A percentile compares a stretch with the other conserved stretches of the same genome.
These are phyloP conservation scores for Rosa hybrid DNA, from an alignment of 331 rosid genomes.

Conservation along the genomic window DNA sequence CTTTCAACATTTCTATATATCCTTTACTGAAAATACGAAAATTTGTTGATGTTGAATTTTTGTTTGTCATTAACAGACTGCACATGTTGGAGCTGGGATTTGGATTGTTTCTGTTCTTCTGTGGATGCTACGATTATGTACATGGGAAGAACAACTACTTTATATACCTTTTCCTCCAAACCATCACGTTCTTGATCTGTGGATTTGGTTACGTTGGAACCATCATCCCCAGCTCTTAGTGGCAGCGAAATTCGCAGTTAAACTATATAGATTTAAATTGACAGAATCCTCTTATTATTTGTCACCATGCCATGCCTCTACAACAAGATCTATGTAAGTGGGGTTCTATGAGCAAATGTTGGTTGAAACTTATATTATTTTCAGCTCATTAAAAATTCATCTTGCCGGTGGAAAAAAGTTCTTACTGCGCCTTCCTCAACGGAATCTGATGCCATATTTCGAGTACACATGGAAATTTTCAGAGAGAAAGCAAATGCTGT, in stretches of 20 bases:
- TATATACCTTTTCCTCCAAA: conserved; percentile 92
- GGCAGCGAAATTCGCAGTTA: conserved; percentile 8
- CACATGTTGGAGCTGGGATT: conserved; percentile 88
- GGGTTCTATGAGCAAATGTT: conserved; percentile 37
- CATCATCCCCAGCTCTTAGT: conserved; percentile 67
- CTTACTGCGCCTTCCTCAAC: conserved; percentile 31
- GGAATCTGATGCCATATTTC: conserved; percentile 18
- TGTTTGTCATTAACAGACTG: conserved; percentile 50
- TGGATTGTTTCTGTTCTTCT: conserved; percentile 79
- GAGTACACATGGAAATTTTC: conserved; percentile 28
- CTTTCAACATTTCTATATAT: neutral
- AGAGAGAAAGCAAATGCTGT: conserved; percentile 15
- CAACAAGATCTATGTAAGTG: conserved; percentile 29
- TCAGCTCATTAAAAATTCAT: conserved; percentile 39
- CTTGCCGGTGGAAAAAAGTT: conserved; percentile 32
- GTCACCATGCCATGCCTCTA: conserved; percentile 31
- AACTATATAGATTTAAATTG: conserved; percentile 13
- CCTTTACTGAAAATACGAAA: neutral
- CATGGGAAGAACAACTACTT: conserved; percentile 95
- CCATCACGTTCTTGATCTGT: conserved; percentile 70
- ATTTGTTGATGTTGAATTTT: conserved; percentile 1
- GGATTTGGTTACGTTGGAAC: conserved; percentile 97
- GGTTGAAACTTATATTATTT: conserved; percentile 27
- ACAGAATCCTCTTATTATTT: conserved; percentile 23
- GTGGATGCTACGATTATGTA: conserved; percentile 95